Evolutionary conservation across 192 early-diverging fungal genomes (phyloP).

Genomic region (Thoreauomyces humboldtii): DNA sequence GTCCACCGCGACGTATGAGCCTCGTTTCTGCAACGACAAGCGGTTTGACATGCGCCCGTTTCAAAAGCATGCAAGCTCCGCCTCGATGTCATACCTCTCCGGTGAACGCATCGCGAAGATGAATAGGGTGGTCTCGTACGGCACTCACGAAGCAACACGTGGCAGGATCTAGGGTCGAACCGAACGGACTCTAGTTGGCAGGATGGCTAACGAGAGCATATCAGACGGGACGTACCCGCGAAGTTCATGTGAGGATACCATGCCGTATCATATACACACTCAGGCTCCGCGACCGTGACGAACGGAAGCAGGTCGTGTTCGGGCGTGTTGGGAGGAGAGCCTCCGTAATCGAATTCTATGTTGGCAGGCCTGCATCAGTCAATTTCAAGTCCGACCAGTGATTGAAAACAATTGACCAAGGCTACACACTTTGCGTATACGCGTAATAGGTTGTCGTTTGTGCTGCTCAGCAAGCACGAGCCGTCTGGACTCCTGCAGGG

Average conservation of each 20-base stretch:
- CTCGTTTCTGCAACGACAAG: slow-evolving; percentile 53
- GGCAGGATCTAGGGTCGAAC: slow-evolving; percentile 33
- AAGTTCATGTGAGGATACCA: slow-evolving; percentile 62
- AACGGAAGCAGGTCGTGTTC: slow-evolving; percentile 28
- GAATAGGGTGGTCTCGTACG: slow-evolving; percentile 73
- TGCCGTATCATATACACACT: slow-evolving; percentile 58
- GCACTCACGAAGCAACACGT: slow-evolving; percentile 46
- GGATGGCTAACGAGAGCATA: not conserved
- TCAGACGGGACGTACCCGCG: slow-evolving; percentile 24
- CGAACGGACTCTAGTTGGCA: not conserved
- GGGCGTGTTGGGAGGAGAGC: not conserved
- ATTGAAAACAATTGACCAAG: not conserved
- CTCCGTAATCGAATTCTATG: not conserved
- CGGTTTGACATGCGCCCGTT: too few relatives aligned
- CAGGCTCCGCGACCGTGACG: slow-evolving; percentile 38
- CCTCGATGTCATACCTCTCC: slow-evolving; percentile 45
- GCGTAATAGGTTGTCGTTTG: slow-evolving; percentile 59
- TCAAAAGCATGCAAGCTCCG: too few relatives aligned
- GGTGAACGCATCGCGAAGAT: slow-evolving; percentile 68
- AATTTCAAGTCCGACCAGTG: not conserved
- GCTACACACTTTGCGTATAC: slow-evolving; percentile 44
- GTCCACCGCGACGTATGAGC: slow-evolving; percentile 66
- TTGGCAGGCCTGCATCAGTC: not conserved
- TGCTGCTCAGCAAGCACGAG: slow-evolving; percentile 56
- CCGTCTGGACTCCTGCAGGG: slow-evolving; percentile 67